Evolutionary conservation across 805 yeast genomes (phyloP), one percentile per base, ranked within the genome.

Genomic region (Clavispora vitiphila): DNA sequence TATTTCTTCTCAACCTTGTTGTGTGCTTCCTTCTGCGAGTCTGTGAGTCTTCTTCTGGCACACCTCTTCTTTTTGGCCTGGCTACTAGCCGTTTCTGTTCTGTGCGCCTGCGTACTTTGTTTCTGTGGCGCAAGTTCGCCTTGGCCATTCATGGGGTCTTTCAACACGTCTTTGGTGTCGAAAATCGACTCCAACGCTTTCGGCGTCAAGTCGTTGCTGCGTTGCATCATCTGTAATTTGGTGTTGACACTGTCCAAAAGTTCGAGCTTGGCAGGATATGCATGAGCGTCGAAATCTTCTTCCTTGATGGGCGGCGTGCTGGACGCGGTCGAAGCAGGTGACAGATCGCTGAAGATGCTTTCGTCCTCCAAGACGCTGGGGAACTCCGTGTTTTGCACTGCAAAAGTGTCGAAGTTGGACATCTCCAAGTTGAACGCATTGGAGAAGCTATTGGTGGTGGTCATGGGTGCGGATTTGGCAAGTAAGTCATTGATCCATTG

Each of bases 1-100:
- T 83, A 82, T 44, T 81, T 74, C 56, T 82, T 80, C 55, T 83
- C 89, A 47, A 83, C 80, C 60, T 77, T 78, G 63, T 82, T 82
- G 56, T 83, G 90, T 0, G 86, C 86, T 52, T 78, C 78, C 50
- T 81, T 80, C 61, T 82, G 88, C 49, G 72, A 71, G 5, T 69
- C 68, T 8, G 82, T 76, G 41, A 77, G 57, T 58, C 80, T 69
- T 61, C 78, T 77, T 56, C 81, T 62, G 35, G 76, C 75, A 11
- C 77, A 72, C 11, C 41, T 14, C 56, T 78, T 67, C 57, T 65
- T 71, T 35, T 43, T 55, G 37, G 44, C 26, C 30, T 9, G 18
- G 25, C 21, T 22, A 25, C 16, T 9, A 15, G 25, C 40, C 26
- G 22, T 25, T 41, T 42, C 34, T 35, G 35, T 30, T 32, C 35